Conservation (phyloP, 495 filamentous ascomycete species). For the Penicillium malachiteum region DNA sequence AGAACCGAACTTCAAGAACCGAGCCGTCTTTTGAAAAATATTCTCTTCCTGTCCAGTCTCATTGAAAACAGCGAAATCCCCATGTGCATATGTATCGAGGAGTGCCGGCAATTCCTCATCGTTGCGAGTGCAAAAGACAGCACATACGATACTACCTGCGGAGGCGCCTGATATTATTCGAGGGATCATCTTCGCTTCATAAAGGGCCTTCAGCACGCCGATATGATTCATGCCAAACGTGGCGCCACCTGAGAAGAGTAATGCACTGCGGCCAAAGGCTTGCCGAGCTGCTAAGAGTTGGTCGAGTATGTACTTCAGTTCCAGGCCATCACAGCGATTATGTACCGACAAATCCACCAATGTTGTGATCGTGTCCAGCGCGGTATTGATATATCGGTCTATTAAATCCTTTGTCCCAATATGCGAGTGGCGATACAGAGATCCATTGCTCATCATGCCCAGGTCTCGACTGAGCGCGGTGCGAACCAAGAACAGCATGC, state of each 20-base stretch:
- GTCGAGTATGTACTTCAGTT: slow-evolving; percentile 68
- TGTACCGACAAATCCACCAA: slow-evolving; percentile 64
- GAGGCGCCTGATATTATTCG: slow-evolving; percentile 93
- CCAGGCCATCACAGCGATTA: slow-evolving; percentile 52
- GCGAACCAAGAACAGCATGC: slow-evolving; percentile 78
- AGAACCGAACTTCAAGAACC: slow-evolving; percentile 76
- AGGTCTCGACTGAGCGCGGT: slow-evolving; percentile 78
- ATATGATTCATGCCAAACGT: slow-evolving; percentile 97
- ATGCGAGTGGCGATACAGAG: slow-evolving; percentile 81
- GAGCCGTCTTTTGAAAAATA: slow-evolving; percentile 64
- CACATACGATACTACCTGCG: slow-evolving; percentile 89
- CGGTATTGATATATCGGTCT: slow-evolving; percentile 80
- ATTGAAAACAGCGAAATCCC: slow-evolving; percentile 82
- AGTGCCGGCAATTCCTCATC: slow-evolving; percentile 81
- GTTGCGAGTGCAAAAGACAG: slow-evolving; percentile 78
- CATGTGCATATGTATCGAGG: slow-evolving; percentile 71
- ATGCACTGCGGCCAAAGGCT: slow-evolving; percentile 83
- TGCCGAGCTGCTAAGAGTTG: slow-evolving; percentile 75
- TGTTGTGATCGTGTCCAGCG: slow-evolving; percentile 66
- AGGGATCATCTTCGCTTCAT: slow-evolving; percentile 71
- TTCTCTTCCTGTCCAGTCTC: slow-evolving; percentile 67
- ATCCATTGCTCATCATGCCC: slow-evolving; percentile 80
- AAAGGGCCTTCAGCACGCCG: slow-evolving; percentile 86
- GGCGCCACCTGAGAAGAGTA: slow-evolving; percentile 85
- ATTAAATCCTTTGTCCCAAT: slow-evolving; percentile 84